Evolutionary conservation across 139 green algal species (phyloP).

Genomic region (Chlorella sp.): DNA sequence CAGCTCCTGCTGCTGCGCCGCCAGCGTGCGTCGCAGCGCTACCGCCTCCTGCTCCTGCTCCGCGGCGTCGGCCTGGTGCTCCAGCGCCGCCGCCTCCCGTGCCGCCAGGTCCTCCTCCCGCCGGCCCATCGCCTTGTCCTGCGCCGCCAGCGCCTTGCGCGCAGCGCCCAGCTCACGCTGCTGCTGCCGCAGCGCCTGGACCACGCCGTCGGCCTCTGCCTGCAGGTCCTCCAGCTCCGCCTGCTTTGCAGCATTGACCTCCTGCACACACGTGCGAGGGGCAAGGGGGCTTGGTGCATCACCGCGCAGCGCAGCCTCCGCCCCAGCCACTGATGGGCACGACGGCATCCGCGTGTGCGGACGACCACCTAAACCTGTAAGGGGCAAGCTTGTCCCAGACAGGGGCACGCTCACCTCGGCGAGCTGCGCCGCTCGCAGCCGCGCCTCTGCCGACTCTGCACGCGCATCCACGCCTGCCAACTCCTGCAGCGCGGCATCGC

Average conservation of each 20-base stretch:
- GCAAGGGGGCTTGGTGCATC: neutral
- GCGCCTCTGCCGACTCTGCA: neutral
- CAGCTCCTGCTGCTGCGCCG: slow-evolving; percentile 8
- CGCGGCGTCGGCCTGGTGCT: neutral
- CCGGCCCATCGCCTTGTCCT: neutral
- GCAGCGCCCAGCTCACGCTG: neutral
- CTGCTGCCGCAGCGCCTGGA: slow-evolving; percentile 2
- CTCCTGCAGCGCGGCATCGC: slow-evolving; percentile 10
- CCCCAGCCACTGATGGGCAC: neutral
- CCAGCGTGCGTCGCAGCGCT: neutral
- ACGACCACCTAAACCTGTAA: too few species aligned
- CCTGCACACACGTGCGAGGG: neutral
- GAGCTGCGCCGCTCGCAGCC: neutral
- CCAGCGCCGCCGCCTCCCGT: neutral
- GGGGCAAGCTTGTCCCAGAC: neutral
- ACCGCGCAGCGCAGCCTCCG: neutral
- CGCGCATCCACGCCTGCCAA: neutral
- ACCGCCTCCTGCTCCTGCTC: neutral
- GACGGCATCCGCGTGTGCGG: too few species aligned
- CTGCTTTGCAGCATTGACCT: slow-evolving; percentile 4
- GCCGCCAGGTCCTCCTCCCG: slow-evolving; percentile 2
- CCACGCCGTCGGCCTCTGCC: slow-evolving; percentile 16
- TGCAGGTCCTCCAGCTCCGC: slow-evolving; percentile 18
- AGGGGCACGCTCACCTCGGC: neutral
- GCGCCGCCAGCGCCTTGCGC: neutral